Base-by-base conservation (phyloP, 2,329 filamentous ascomycete genomes). In the Tolypocladium inflatum region DNA sequence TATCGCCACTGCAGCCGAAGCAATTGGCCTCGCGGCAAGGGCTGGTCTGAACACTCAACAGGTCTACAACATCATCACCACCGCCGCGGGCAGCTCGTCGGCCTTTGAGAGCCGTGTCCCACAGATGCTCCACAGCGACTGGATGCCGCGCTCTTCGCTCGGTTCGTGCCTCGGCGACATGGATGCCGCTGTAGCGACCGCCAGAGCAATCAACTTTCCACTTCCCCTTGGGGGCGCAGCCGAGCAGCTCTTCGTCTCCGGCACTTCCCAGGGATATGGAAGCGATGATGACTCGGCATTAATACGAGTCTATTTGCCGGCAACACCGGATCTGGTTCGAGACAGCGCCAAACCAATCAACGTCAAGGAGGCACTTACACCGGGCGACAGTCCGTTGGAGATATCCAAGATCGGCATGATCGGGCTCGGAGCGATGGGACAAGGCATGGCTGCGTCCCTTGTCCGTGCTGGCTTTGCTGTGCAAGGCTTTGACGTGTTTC, bases 51-150 rank as follows among this genome's bases (percentile, higher is more conserved):
- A 80, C 58, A 71, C 71, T 0, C 65, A 64, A 23, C 66, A 67
- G 58, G 65, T 68, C 0, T 71, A 69, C 58, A 57, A 68, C 13
- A 65, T 67, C 54, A 68, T 71, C 38, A 61, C 55, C 23, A 66
- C 64, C 38, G 66, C 68, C 2, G 67, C 68, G 2, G 69, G 69
- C 8, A 66, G 59, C 39, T 78, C 77, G 63, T 83, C 78, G 74
- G 82, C 83, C 72, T 84, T 83, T 70, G 78, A 80, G 63, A 80
- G 82, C 63, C 71, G 80, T n/a, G 78, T 76, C 17, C 76, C 78
- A 45, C 77, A 78, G 63, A 79, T 81, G 71, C 67, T 85, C 43
- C 73, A 73, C 23, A 75, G 78, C 57, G 78, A 81, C 62, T 78
- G 77, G 70, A 68, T 65, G 17, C 63, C 72, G 19, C 64, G 67